Percentiles rank a stretch among this genome's conserved stretches.
These are phyloP conservation scores for Xerocomus brunneocitrinus DNA, from an alignment of 768 basidiomycete genomes.

Conservation along the genomic window DNA sequence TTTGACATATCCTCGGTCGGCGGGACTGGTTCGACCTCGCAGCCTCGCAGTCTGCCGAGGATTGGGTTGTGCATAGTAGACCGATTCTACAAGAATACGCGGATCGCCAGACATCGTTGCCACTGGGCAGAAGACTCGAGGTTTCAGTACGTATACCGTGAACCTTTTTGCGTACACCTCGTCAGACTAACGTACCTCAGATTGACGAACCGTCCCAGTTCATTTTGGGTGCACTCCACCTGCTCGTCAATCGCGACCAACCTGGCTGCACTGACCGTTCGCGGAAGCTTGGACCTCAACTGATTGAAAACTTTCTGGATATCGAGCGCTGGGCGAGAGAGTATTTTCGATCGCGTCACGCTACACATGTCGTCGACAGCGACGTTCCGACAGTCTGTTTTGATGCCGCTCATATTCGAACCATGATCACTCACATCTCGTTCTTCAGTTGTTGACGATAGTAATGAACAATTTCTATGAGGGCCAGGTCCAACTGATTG, in stretches of 20 bases:
- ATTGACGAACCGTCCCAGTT: conserved; percentile 23
- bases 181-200: conserved; percentile 17
- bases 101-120: conserved; percentile 22
- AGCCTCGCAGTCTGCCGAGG: conserved; percentile 9
- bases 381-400: conserved; percentile 21
- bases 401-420: background rate
- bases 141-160: conserved; percentile 17
- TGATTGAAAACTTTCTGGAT: conserved; percentile 30
- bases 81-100: conserved; percentile 26
- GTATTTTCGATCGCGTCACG: conserved; percentile 24
- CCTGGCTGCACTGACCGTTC: conserved; percentile 7
- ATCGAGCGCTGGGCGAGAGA: conserved; percentile 25
- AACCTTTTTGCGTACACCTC: background rate
- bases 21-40: background rate
- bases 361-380: conserved; percentile 6
- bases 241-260: conserved; percentile 28
- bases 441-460: conserved; percentile 24
- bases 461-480: conserved; percentile 31
- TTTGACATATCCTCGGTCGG: background rate
- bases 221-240: conserved; percentile 23
- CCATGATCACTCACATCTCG: background rate
- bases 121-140: conserved; percentile 22
- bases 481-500: conserved; percentile 26
- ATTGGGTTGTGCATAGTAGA: conserved; percentile 23
- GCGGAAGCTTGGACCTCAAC: conserved; percentile 25